phyloP scores from a whole-genome alignment of 2,329 filamentous ascomycete species.

The Penicillium corylophilum region DNA sequence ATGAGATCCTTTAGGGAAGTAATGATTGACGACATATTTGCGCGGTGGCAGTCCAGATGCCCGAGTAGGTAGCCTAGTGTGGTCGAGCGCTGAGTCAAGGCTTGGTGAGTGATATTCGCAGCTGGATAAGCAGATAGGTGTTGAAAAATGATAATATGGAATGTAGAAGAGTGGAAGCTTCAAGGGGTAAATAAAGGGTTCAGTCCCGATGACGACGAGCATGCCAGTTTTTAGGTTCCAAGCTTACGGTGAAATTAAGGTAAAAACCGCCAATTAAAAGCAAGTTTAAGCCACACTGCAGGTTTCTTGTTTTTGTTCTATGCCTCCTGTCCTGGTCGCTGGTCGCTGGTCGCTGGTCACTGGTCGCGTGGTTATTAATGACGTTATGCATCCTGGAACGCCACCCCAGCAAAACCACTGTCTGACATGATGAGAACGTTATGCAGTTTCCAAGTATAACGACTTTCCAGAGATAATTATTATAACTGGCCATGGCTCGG shows the following conservation, averaged over 20 bases:
- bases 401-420: not conserved
- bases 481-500: not conserved
- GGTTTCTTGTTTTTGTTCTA: not conserved
- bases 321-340: not conserved
- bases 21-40: slow-evolving; percentile 17
- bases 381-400: not conserved
- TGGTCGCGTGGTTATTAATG: not conserved
- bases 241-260: not conserved
- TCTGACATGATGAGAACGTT: not conserved
- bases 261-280: not conserved
- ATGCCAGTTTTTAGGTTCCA: not conserved
- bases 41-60: not conserved
- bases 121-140: not conserved
- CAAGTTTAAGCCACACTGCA: not conserved
- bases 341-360: no score
- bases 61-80: not conserved
- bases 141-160: not conserved
- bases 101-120: not conserved
- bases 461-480: not conserved
- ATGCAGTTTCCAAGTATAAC: not conserved
- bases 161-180: not conserved
- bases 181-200: not conserved
- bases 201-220: not conserved
- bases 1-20: slow-evolving; percentile 19
- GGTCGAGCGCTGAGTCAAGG: not conserved